Conservation (phyloP, 108 stramenopile genomes). For the Discostella stelligeroides region DNA sequence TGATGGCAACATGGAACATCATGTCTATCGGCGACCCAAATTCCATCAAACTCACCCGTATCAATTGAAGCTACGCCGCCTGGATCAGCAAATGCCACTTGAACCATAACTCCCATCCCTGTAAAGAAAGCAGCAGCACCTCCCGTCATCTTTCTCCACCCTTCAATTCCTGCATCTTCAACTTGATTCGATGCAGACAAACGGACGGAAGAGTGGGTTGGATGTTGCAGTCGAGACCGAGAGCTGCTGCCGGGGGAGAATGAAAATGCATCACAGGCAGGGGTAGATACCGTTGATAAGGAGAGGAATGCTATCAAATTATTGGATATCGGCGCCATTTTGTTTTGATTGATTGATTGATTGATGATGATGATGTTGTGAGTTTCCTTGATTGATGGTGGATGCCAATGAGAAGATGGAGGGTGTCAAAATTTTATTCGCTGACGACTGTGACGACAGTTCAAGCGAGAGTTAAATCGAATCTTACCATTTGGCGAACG, state of each 20-base stretch:
- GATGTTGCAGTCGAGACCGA: slow-evolving; percentile 6
- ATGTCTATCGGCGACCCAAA: too few relatives aligned
- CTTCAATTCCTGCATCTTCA: slow-evolving; percentile 13
- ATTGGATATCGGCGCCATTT: slow-evolving; percentile 20
- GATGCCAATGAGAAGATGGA: too few relatives aligned
- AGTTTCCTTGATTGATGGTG: not conserved
- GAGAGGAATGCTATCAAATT: slow-evolving; percentile 31
- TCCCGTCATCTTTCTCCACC: slow-evolving; percentile 41
- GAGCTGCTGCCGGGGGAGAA: slow-evolving; percentile 5
- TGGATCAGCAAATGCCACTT: slow-evolving; percentile 51
- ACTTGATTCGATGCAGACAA: slow-evolving; percentile 11
- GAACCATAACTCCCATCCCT: slow-evolving; percentile 40
- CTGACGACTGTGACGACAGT: too few relatives aligned
- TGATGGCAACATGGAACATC: not conserved
- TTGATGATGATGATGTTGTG: not conserved
- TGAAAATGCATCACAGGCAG: slow-evolving; percentile 25
- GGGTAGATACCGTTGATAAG: slow-evolving; percentile 18
- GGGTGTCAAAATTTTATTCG: too few relatives aligned
- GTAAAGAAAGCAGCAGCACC: slow-evolving; percentile 41
- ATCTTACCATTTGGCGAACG: too few relatives aligned
- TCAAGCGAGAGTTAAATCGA: too few relatives aligned
- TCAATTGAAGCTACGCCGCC: slow-evolving; percentile 16
- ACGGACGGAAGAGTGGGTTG: slow-evolving; percentile 1
- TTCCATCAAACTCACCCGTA: not conserved
- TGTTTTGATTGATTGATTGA: not conserved